phyloP scores from a whole-genome alignment of 1,284 basidiomycete species.

The Somion occarium region DNA sequence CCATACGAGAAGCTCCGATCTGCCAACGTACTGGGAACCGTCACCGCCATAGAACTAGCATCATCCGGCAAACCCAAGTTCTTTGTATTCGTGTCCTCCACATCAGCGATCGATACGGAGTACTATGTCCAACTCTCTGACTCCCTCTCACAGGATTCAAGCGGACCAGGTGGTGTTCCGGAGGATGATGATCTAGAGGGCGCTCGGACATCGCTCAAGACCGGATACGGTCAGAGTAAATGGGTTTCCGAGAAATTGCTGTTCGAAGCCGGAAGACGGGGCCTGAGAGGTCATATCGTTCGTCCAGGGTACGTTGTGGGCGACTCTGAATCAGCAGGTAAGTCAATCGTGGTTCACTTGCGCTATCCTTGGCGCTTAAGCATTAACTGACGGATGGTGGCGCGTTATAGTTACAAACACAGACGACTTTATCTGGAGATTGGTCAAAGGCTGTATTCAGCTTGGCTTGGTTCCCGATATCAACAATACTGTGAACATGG shows the following conservation, averaged over 20 bases:
- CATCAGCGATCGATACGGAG: slow-evolving; percentile 88
- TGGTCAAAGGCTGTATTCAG: slow-evolving; percentile 97
- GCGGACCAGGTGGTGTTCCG: slow-evolving; percentile 62
- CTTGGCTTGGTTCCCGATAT: slow-evolving; percentile 95
- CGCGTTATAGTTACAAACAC: slow-evolving; percentile 83
- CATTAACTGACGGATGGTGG: slow-evolving; percentile 12
- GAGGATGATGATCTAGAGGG: slow-evolving; percentile 93
- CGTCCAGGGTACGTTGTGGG: slow-evolving; percentile 97
- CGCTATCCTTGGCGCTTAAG: background rate
- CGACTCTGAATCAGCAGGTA: slow-evolving; percentile 82
- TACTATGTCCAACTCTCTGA: slow-evolving; percentile 90
- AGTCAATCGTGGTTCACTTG: slow-evolving; percentile 21
- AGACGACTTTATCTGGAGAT: slow-evolving; percentile 97
- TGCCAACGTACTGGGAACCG: slow-evolving; percentile 88
- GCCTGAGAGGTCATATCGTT: slow-evolving; percentile 85
- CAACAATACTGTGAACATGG: slow-evolving; percentile 98
- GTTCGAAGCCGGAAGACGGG: slow-evolving; percentile 85
- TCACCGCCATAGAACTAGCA: slow-evolving; percentile 82
- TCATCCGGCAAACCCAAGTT: slow-evolving; percentile 73
- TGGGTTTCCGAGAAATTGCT: slow-evolving; percentile 97
- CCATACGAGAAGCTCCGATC: slow-evolving; percentile 92
- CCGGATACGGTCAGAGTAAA: slow-evolving; percentile 96
- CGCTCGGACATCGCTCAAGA: slow-evolving; percentile 71
- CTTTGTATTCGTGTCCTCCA: slow-evolving; percentile 92
- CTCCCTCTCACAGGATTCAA: slow-evolving; percentile 43